These are phyloP conservation scores for Nepenthes gracilis DNA, from an alignment of 148 eudicot genomes.

Conservation along the genomic window DNA sequence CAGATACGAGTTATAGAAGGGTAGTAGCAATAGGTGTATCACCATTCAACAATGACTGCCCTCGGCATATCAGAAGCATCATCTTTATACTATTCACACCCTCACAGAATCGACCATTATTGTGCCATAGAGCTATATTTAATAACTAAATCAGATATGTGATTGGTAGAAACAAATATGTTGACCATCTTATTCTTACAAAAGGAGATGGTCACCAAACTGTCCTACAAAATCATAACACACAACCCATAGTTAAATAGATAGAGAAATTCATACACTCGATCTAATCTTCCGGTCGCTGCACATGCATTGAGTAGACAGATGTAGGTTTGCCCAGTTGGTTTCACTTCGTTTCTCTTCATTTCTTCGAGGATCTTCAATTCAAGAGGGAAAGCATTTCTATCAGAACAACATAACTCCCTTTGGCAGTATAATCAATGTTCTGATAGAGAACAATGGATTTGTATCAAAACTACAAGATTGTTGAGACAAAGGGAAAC, in stretches of 20 bases:
- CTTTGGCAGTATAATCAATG: not conserved
- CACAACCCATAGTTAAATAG: not conserved
- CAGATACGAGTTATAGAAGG: not conserved
- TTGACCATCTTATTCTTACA: too few relatives aligned
- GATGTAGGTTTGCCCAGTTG: conserved; percentile 84
- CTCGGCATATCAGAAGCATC: too few relatives aligned
- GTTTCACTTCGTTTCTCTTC: conserved; percentile 87
- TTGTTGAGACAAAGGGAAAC: conserved; percentile 5
- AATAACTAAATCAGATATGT: too few relatives aligned
- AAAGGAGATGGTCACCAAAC: too few relatives aligned
- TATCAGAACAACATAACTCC: conserved; percentile 3
- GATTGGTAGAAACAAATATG: too few relatives aligned
- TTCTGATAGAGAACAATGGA: not conserved
- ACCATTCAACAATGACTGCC: not conserved
- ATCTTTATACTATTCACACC: too few relatives aligned
- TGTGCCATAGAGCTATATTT: too few relatives aligned
- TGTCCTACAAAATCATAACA: too few relatives aligned
- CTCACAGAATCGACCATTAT: too few relatives aligned
- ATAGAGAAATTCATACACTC: conserved; percentile 46
- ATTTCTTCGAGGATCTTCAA: conserved; percentile 83
- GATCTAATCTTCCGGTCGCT: conserved; percentile 66
- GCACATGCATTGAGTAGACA: conserved; percentile 94
- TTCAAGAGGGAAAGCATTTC: conserved; percentile 6
- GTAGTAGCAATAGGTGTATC: not conserved
- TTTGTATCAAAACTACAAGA: not conserved